A percentile compares a stretch with the other conserved stretches of the same genome.
Conservation (phyloP, 2,329 filamentous ascomycete genomes). For the Zymoseptoria passerinii region DNA sequence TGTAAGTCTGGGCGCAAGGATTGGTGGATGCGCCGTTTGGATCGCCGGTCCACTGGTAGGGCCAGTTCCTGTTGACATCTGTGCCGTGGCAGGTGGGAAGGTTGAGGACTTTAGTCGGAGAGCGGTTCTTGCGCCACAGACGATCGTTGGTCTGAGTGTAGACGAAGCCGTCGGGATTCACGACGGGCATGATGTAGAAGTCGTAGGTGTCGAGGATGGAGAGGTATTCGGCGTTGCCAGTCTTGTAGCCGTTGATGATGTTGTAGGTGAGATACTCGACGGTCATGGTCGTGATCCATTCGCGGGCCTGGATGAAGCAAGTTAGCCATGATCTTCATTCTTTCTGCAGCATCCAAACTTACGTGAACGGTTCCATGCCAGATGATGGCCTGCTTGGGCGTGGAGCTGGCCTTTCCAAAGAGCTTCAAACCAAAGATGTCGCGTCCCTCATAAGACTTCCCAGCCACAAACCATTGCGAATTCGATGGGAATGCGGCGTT, state of each 20-base stretch:
- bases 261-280: conserved; percentile 22
- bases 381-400: conserved; percentile 15
- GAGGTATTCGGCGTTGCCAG: conserved; percentile 9
- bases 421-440: conserved; percentile 19
- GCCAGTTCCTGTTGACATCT: conserved; percentile 49
- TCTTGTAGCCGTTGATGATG: conserved; percentile 19
- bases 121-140: conserved; percentile 56
- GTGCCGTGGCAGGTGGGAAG: conserved; percentile 40
- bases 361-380: conserved; percentile 20
- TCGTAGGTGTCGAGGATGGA: conserved; percentile 17
- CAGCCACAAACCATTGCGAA: conserved; percentile 17
- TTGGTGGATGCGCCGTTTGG: conserved; percentile 42
- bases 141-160: conserved; percentile 50
- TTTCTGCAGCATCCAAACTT: not conserved
- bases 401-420: conserved; percentile 16
- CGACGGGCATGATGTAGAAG: conserved; percentile 19
- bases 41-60: conserved; percentile 40
- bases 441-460: conserved; percentile 17
- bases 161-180: conserved; percentile 43
- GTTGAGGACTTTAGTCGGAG: conserved; percentile 21
- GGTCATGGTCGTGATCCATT: conserved; percentile 22
- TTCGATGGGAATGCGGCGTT: conserved; percentile 17
- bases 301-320: conserved; percentile 15
- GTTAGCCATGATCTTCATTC: conserved; percentile 21
- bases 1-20: conserved; percentile 45